Evolutionary conservation across 78 protist genomes (phyloP), one percentile per base, ranked within the genome.

Genomic region (Dictyostelium capitatum): DNA sequence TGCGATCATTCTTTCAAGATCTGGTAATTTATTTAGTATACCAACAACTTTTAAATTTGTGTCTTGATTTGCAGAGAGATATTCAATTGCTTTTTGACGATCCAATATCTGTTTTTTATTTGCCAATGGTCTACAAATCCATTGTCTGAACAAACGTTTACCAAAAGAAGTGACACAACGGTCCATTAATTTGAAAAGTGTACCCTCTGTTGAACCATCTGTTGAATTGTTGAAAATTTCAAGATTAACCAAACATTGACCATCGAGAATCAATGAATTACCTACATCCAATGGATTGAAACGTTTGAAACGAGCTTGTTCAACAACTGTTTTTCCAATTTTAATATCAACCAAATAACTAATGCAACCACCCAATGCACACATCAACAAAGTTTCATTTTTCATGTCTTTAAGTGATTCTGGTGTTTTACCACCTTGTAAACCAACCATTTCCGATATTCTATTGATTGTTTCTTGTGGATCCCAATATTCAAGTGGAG

Each of bases 51-150:
- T 32, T 48, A 23, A 73, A 17, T 73, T 17, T 4, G 67, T 4
- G 8, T 64, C 83, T 20, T 48, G 79, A 8, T 30, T 59, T 3
- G 51, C 82, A 15, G 57, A 28, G 6, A 94, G 90, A 19, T 67
- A 48, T n/a, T 85, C 87, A 41, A 94, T 83, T 23, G 94, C 80
- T 3, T 80, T 75, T 46, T 64, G 82, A 57, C 96, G 79, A 50
- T 79, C 96, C 25, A 79, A 62, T 65, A 94, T 94, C 15, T 14
- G 5, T 7, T 51, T 65, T 6, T 17, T 25, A 12, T 30, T 28
- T 7, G 67, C 53, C 23, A 85, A 79, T 25, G 96, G 96, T 41
- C 83, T 41, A n/a, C 96, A 94, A 14, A 94, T 59, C 96, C 96
- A 94, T 56, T 85, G 81, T 20, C 75, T 43, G 20, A 94, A 62